A percentile compares a stretch with the other conserved stretches of the same genome.
Evolutionary conservation across 768 basidiomycete genomes (phyloP).

Genomic region (Panaeolus cyanescens): DNA sequence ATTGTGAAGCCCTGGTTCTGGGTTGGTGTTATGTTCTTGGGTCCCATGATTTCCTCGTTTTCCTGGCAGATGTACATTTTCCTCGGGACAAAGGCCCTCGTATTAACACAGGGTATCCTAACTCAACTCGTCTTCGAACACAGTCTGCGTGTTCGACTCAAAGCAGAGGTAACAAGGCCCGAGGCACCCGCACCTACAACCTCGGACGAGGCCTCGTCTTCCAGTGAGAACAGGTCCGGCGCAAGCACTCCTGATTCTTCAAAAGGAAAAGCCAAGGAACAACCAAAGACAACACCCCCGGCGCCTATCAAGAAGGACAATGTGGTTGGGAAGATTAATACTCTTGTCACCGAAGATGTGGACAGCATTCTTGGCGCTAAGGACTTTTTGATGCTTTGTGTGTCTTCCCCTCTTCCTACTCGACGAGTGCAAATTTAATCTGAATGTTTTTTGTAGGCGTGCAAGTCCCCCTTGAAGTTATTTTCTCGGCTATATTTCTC

Average conservation of each 20-base stretch:
- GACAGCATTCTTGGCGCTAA: conserved; percentile 35
- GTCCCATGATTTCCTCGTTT: conserved; percentile 44
- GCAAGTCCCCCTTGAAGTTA: conserved; percentile 43
- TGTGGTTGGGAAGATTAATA: conserved; percentile 77
- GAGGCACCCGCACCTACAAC: not conserved
- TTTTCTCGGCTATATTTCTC: conserved; percentile 42
- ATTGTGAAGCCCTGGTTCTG: conserved; percentile 69
- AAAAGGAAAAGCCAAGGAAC: conserved; percentile 1
- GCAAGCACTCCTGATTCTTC: not conserved
- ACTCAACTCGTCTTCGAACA: conserved; percentile 46
- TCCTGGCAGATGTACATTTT: conserved; percentile 57
- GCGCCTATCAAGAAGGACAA: conserved; percentile 32
- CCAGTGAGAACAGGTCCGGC: not conserved
- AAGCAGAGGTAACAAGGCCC: conserved; percentile 34
- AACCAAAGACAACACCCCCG: not conserved
- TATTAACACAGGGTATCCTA: conserved; percentile 41
- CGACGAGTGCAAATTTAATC: not conserved
- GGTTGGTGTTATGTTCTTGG: conserved; percentile 53
- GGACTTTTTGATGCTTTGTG: conserved; percentile 34
- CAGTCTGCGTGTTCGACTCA: conserved; percentile 62
- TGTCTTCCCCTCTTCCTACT: not conserved
- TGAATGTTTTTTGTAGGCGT: conserved; percentile 22
- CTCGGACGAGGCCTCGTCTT: not conserved
- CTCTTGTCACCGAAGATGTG: conserved; percentile 69
- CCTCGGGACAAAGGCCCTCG: conserved; percentile 43